Conservation (phyloP, 495 filamentous ascomycete species). For the Penicillium chermesinum region DNA sequence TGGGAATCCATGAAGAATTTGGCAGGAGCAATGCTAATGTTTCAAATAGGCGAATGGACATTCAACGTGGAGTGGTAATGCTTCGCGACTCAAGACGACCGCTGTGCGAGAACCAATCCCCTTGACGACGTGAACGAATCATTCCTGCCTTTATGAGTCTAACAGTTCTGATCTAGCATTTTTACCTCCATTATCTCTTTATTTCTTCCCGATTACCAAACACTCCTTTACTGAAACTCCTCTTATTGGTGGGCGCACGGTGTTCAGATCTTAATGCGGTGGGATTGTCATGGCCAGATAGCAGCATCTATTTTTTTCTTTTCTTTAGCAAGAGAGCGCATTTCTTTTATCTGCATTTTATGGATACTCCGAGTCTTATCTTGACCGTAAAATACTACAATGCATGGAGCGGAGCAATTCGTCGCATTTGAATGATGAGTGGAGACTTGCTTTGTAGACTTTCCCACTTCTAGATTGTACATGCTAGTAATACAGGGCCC, state of each 20-base stretch:
- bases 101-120: background rate
- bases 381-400: background rate
- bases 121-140: slow-evolving; percentile 36
- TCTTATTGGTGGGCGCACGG: slow-evolving; percentile 7
- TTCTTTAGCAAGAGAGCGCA: slow-evolving; percentile 10
- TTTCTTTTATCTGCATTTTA: slow-evolving; percentile 4
- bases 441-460: background rate
- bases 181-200: background rate
- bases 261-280: slow-evolving; percentile 13
- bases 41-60: slow-evolving; percentile 35
- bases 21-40: slow-evolving; percentile 6
- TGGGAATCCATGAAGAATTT: too few species aligned
- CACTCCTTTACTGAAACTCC: background rate
- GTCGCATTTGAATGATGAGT: background rate
- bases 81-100: too few species aligned
- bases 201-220: background rate
- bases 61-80: slow-evolving; percentile 45
- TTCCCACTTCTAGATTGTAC: background rate
- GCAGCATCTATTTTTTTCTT: slow-evolving; percentile 9
- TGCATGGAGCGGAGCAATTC: background rate
- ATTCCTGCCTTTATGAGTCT: background rate
- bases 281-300: slow-evolving; percentile 6
- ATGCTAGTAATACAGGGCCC: background rate
- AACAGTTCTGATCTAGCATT: background rate
- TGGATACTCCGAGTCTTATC: background rate